Evolutionary conservation across 805 yeast species (phyloP).

Genomic region (Kurtzmaniella cleridarum): DNA sequence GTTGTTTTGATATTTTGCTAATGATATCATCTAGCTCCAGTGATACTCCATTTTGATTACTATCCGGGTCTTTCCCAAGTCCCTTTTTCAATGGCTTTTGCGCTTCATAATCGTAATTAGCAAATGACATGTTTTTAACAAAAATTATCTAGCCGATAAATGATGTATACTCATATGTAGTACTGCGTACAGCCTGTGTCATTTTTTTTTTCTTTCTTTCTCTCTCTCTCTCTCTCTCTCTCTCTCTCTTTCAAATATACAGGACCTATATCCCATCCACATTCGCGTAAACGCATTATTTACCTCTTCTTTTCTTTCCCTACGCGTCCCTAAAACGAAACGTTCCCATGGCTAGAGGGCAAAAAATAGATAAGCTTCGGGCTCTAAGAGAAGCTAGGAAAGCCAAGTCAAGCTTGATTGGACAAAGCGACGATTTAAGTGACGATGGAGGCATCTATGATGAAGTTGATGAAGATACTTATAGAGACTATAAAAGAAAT

Average conservation of each 20-base stretch:
- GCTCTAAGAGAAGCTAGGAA: conserved; percentile 56
- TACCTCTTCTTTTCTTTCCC: background rate
- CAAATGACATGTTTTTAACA: conserved; percentile 42
- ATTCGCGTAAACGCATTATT: background rate
- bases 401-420: conserved; percentile 44
- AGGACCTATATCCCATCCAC: background rate
- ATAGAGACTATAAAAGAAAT: conserved; percentile 68
- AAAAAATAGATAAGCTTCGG: conserved; percentile 4
- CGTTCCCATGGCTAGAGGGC: conserved; percentile 2
- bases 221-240: no score
- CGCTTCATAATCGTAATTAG: conserved; percentile 47
- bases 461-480: conserved; percentile 78
- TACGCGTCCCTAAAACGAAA: background rate
- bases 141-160: background rate
- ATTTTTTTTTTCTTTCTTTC: no score
- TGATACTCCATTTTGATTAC: background rate
- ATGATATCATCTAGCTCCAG: conserved; percentile 25
- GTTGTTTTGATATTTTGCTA: conserved; percentile 31
- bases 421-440: conserved; percentile 35
- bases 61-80: conserved; percentile 1
- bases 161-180: background rate
- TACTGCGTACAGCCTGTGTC: no score
- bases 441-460: conserved; percentile 67
- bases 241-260: no score
- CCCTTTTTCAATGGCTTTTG: conserved; percentile 23